Evolutionary conservation across 2,329 filamentous ascomycete species (phyloP), one percentile per base, ranked within the genome.

Genomic region (Aspergillus sp.): DNA sequence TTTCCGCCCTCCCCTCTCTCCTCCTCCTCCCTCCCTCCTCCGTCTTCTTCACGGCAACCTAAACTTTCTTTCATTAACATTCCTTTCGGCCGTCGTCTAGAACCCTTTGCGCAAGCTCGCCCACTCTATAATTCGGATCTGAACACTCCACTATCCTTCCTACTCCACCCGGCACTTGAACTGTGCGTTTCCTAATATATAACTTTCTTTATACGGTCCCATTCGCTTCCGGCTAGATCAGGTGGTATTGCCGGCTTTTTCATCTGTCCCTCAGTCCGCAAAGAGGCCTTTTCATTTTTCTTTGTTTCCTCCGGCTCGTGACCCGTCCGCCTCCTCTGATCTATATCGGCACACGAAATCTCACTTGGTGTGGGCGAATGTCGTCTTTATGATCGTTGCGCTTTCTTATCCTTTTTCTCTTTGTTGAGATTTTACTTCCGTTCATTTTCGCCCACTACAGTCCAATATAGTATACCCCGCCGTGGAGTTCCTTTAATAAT

Each of bases 401-500:
- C 57, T 57, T 66, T 66, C 66, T 68, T 69, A 67, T 65, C 39
- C 16, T 50, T 24, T 20, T 16, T 32, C 32, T 18, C 20, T 68
- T 69, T 67, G 80, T 79, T 79, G 78, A 75, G 76, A 73, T 72
- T 75, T 74, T 74, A 77, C 77, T 29, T 57, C 56, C 80, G 75
- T 81, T 80, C 85, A 83, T 66, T 63, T 29, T 29, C 52, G 50
- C 54, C 5, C 16, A n/a, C 36, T n/a, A 42, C 36, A n/a, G 50
- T 50, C 31, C 52, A 63, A 63, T 62, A 60, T 51, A 61, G 45
- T 65, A 66, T 67, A 65, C 63, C 71, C 62, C 65, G 31, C 67
- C 82, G 81, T 85, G 82, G 79, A 69, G 65, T 72, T 76, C 42
- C 36, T 14, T 18, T 18, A 55, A 83, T 75, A 75, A 98, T 98